Conservation (phyloP, 2,329 filamentous ascomycete species). For the Thielaviopsis ethacetica region DNA sequence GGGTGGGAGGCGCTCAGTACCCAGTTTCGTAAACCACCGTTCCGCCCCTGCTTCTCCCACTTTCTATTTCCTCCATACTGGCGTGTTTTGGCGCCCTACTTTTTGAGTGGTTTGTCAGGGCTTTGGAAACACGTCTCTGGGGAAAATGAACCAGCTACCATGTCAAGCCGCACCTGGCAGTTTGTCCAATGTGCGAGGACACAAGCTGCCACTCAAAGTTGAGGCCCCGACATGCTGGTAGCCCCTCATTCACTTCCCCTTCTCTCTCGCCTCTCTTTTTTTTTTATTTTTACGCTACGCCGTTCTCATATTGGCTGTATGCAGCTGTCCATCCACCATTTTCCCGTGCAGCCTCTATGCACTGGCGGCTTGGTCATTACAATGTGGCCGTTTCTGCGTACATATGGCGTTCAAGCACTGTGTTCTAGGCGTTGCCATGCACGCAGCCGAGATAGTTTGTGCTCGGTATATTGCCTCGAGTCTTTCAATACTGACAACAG, state of each 20-base stretch:
- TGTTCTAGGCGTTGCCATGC: not conserved
- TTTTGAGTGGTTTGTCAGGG: not conserved
- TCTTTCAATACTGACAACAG: not conserved
- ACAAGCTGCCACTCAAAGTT: not conserved
- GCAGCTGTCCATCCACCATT: not conserved
- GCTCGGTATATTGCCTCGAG: not conserved
- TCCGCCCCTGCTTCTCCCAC: not conserved
- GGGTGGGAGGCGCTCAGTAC: not conserved
- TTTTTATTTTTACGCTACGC: no score
- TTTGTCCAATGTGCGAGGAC: not conserved
- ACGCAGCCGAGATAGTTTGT: not conserved
- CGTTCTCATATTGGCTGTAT: not conserved
- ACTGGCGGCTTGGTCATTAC: not conserved
- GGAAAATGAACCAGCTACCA: not conserved
- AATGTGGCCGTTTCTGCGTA: not conserved
- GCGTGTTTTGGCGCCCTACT: not conserved
- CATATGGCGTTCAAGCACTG: not conserved
- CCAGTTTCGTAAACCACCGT: no score
- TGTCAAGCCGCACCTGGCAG: not conserved
- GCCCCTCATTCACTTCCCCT: not conserved
- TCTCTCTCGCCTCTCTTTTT: not conserved
- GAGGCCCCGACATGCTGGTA: not conserved
- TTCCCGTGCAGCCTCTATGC: not conserved
- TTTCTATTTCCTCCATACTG: not conserved
- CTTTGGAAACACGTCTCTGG: not conserved